Conservation (phyloP, 306 rosid genomes). For the Herpetospermum pedunculosum region DNA sequence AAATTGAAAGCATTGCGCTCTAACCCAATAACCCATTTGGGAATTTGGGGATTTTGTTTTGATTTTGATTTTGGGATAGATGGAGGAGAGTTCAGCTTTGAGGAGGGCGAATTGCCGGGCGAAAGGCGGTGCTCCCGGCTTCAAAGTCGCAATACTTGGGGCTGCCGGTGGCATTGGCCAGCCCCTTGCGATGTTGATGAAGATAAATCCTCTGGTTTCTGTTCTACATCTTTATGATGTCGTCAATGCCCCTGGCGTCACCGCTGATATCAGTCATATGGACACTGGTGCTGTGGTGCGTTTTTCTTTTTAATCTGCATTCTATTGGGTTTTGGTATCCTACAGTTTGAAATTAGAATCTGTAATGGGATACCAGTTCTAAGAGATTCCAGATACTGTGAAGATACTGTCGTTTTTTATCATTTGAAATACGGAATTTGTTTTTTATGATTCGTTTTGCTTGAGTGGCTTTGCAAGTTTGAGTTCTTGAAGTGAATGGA, state of each 20-base stretch:
- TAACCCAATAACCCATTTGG: background rate
- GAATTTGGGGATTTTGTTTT: background rate
- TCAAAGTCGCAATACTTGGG: constrained; percentile 83
- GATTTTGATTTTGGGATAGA: constrained; percentile 16
- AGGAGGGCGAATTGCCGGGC: constrained; percentile 51
- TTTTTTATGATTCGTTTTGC: background rate
- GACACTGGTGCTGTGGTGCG: constrained; percentile 96
- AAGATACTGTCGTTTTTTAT: background rate
- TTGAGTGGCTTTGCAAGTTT: background rate
- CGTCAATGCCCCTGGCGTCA: constrained; percentile 88
- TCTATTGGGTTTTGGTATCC: background rate
- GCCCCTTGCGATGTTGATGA: constrained; percentile 76
- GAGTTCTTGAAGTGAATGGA: background rate
- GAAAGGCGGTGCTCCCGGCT: constrained; percentile 84
- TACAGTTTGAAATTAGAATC: background rate
- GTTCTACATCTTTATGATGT: constrained; percentile 97
- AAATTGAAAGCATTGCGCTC: background rate
- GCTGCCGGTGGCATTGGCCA: constrained; percentile 98
- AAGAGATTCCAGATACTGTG: background rate
- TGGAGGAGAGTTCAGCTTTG: constrained; percentile 33
- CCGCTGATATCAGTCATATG: constrained; percentile 94
- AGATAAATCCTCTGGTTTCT: constrained; percentile 86
- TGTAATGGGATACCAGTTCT: background rate
- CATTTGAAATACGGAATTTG: background rate
- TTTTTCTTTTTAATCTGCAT: background rate